These are phyloP conservation scores for Tothia fuscella DNA, from an alignment of 2,329 filamentous ascomycete genomes.

Conservation along the genomic window DNA sequence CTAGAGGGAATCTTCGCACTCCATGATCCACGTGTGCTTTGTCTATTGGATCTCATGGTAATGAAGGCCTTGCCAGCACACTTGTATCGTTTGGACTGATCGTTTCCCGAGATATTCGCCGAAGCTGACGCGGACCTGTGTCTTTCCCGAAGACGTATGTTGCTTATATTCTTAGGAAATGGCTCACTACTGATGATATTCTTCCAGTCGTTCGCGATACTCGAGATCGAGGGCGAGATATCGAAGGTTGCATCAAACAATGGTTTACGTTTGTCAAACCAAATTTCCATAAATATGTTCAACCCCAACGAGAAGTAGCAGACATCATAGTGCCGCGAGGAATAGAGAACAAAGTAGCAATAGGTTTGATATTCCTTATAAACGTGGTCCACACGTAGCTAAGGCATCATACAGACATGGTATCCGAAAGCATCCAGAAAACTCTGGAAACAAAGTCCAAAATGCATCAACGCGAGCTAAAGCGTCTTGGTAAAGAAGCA, in stretches of 20 bases:
- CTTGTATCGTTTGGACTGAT: neutral
- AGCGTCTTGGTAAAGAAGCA: slow-evolving; percentile 59
- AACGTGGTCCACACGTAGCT: no score
- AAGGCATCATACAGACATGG: no score
- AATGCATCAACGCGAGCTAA: slow-evolving; percentile 68
- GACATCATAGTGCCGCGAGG: slow-evolving; percentile 91
- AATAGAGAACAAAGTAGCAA: slow-evolving; percentile 88
- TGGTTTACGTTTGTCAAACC: slow-evolving; percentile 97
- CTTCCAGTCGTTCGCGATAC: slow-evolving; percentile 76
- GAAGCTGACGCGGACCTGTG: slow-evolving; percentile 94
- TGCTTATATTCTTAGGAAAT: slow-evolving; percentile 10
- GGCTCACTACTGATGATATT: slow-evolving; percentile 11
- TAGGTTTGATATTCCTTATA: no score
- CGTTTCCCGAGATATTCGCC: slow-evolving; percentile 94
- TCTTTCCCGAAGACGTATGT: slow-evolving; percentile 73
- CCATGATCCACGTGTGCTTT: slow-evolving; percentile 73
- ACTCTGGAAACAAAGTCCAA: slow-evolving; percentile 78
- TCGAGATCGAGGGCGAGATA: slow-evolving; percentile 74
- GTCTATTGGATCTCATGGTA: slow-evolving; percentile 82
- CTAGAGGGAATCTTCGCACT: slow-evolving; percentile 93
- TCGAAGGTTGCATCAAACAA: slow-evolving; percentile 94
- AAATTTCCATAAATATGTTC: slow-evolving; percentile 88
- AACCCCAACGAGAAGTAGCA: slow-evolving; percentile 79
- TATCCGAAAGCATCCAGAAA: slow-evolving; percentile 82
- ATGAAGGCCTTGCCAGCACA: no score